Evolutionary conservation across 805 yeast genomes (phyloP), one percentile per base, ranked within the genome.

Genomic region (Komagataella ulmi): DNA sequence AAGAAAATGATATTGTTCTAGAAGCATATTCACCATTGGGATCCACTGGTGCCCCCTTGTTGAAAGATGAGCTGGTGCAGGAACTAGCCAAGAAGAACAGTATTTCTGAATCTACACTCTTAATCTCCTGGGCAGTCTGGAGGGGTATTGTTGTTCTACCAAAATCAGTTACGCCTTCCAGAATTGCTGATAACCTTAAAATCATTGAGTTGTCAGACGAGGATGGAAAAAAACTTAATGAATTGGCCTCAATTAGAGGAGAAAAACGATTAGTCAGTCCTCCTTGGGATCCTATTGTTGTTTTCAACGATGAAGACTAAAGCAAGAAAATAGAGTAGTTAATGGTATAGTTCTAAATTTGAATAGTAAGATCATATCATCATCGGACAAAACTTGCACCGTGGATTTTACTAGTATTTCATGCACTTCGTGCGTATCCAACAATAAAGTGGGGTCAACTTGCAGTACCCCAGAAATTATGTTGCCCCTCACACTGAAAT

Each of bases 11-110:
- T 55, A 82, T 83, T 56, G 65, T 71, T 30, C 66, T 83, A 48
- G 85, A 84, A 64, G 95, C 93, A 8, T 88, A 85, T 68, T 81
- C 88, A 40, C 95, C 95, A 24, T 70, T 87, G 58, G 91, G 89
- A 12, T 75, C 84, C 19, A 67, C 70, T 6, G 75, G 74, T 54
- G 76, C 83, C 18, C 83, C 85, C 7, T 54, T 79, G 7, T 65
- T 80, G 55, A 62, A 66, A 40, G 72, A 80, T 55, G 69, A 67
- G 36, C 64, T 68, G 5, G 59, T 83, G 30, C 53, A 59, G 2
- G 66, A 66, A 8, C 59, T 81, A 51, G 81, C 81, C 14, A 61
- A 73, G 48, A 76, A 73, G 54, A 63, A 71, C 55, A 58, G 60
- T 10, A 72, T 67, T 45, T 56, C 70, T 3, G 73, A 81, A 3